Base-by-base conservation (phyloP, 2,329 filamentous ascomycete species). In the Fusarium guadeloupense region DNA sequence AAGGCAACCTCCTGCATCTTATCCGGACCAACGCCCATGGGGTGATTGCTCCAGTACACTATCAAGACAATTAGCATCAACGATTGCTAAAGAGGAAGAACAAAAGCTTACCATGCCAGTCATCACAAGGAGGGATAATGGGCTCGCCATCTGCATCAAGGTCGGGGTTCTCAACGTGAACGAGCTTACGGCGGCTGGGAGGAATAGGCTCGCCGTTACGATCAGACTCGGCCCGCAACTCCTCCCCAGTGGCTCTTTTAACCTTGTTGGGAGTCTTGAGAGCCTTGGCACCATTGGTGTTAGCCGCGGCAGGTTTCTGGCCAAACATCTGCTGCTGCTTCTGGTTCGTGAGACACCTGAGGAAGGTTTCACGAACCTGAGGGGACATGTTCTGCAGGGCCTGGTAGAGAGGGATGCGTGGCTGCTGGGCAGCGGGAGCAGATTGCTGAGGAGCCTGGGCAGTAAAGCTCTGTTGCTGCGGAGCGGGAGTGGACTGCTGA, bases 1-100 rank as follows among this genome's bases (percentile, higher is more conserved):
- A 5, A 3, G 9, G 42, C 20, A 9, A 41, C 12, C 16, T 10
- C 14, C 25, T 38, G 14, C 14, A 57, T n/a, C 26, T 37, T 6
- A 2, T 26, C 37, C 2, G 10, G 9, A 19, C 14, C 19, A n/a
- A 41, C n/a, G 8, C 9, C 17, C n/a, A 14, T 34, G n/a, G n/a
- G 19, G 4, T 26, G 25, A 26, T 40, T n/a, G n/a, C n/a, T n/a
- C n/a, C n/a, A 58, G 40, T 33, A 58, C n/a, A 55, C 39, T 44
- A 19, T 20, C 20, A 16, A 5, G 4, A 16, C 33, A 5, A 19
- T 57, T 16, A 57, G 52, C 12, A 43, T 35, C 13, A 25, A 14
- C 19, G 12, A 10, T 30, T 20, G 17, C 2, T 4, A 13, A 25
- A 9, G 12, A 23, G 2, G 10, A 8, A 9, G 3, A 10, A 17